A percentile compares a stretch with the other conserved stretches of the same genome.
Evolutionary conservation across 495 filamentous ascomycete genomes (phyloP).

Genomic region (Jackrogersella multiformis): DNA sequence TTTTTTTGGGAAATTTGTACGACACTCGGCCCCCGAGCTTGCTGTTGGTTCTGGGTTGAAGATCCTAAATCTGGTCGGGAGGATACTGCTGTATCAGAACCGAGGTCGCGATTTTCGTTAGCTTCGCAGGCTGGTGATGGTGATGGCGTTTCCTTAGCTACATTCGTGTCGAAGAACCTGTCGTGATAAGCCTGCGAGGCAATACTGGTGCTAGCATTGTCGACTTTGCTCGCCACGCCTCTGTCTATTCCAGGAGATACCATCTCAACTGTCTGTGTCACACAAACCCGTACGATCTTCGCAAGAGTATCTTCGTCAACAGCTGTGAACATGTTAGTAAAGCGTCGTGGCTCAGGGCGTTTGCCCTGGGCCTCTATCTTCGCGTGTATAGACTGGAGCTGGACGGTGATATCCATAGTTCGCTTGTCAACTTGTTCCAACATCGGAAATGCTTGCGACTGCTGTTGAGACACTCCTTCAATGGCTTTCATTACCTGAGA

Average conservation of each 20-base stretch:
- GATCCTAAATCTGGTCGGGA: not conserved
- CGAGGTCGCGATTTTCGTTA: not conserved
- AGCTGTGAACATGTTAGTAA: not conserved
- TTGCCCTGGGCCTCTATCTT: not conserved
- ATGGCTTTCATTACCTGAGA: not conserved
- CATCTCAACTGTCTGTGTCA: not conserved
- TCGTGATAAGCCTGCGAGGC: constrained; percentile 9
- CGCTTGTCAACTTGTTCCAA: not conserved
- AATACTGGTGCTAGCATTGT: not conserved
- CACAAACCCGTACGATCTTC: not conserved
- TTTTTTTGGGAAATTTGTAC: not conserved
- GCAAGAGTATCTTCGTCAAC: constrained; percentile 10
- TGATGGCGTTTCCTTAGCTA: not conserved
- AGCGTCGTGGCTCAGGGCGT: not conserved
- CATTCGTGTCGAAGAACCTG: not conserved
- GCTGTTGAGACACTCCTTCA: not conserved
- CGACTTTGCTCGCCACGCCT: not conserved
- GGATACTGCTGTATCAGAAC: not conserved
- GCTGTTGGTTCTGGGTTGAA: not conserved
- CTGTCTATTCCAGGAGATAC: not conserved
- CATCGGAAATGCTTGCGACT: not conserved
- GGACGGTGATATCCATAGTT: not conserved
- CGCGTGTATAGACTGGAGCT: not conserved
- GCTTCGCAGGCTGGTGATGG: no score
- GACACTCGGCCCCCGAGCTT: not conserved